Percentiles rank a stretch among this genome's conserved stretches.
phyloP scores from a whole-genome alignment of 352 stramenopile species.

The Thalassiosira sp. region DNA sequence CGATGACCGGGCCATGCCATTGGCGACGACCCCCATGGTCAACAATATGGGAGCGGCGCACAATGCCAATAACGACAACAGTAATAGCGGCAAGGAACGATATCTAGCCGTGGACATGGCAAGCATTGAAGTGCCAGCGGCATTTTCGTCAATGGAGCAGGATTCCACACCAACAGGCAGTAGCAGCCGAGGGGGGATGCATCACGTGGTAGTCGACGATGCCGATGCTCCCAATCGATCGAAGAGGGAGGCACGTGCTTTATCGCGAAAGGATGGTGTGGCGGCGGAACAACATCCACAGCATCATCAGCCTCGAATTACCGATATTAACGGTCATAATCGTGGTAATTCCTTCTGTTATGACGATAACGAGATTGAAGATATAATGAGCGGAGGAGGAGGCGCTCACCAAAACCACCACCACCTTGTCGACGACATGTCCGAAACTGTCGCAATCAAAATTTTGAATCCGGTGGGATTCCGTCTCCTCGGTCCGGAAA shows the following conservation, averaged over 20 bases:
- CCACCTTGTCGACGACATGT: constrained; percentile 48
- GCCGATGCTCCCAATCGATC: constrained; percentile 72
- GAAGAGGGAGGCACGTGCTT: constrained; percentile 61
- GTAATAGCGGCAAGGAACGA: not conserved
- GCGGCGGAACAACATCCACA: not conserved
- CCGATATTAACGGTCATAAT: not conserved
- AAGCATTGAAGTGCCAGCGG: constrained; percentile 50
- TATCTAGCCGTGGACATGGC: constrained; percentile 52
- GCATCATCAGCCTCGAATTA: not conserved
- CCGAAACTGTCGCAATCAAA: constrained; percentile 91
- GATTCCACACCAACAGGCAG: constrained; percentile 9
- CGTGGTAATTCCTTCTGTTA: not conserved
- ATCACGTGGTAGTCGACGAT: constrained; percentile 69
- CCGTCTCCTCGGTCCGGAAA: constrained; percentile 87
- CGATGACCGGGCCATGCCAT: constrained; percentile 1
- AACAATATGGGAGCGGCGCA: too few relatives aligned
- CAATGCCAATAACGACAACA: not conserved
- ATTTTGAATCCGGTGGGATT: constrained; percentile 97
- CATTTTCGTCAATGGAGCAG: constrained; percentile 39
- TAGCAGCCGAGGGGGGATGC: not conserved
- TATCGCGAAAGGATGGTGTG: constrained; percentile 29
- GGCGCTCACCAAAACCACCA: not conserved
- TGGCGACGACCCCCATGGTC: not conserved
- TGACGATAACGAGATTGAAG: not conserved
- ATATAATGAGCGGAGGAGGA: not conserved